Percentiles rank a stretch among this genome's conserved stretches.
Conservation (phyloP, 768 basidiomycete species). For the Kwoniella dendrophila region DNA sequence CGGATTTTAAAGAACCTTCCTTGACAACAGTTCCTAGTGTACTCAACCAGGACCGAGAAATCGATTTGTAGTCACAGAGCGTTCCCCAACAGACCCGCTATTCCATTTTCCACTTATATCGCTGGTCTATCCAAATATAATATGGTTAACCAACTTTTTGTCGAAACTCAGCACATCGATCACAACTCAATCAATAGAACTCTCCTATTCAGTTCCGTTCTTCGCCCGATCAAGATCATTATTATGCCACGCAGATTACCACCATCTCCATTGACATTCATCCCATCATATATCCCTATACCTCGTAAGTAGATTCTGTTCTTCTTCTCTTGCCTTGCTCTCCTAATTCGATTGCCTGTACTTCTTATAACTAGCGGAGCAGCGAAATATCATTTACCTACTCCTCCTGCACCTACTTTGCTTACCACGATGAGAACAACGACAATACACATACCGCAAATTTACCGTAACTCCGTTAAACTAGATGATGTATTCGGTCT, state of each 20-base stretch:
- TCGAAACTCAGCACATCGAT: not conserved
- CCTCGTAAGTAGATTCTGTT: too few species aligned
- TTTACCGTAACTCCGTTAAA: too few species aligned
- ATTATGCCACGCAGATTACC: slow-evolving; percentile 8
- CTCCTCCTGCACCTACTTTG: not conserved
- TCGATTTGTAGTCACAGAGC: too few species aligned
- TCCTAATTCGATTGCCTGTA: not conserved
- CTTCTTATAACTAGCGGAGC: not conserved
- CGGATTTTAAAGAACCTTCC: too few species aligned
- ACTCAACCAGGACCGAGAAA: too few species aligned
- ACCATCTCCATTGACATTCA: slow-evolving; percentile 5
- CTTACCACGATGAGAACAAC: too few species aligned
- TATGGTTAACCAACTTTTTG: too few species aligned
- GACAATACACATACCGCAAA: not conserved
- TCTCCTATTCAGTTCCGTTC: too few species aligned
- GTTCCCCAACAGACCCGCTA: too few species aligned
- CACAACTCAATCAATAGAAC: not conserved
- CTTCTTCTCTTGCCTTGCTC: not conserved
- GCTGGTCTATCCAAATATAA: too few species aligned
- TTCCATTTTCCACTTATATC: too few species aligned
- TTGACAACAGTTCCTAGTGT: too few species aligned
- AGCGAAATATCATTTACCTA: not conserved
- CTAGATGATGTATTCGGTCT: not conserved
- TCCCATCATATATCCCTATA: slow-evolving; percentile 10
- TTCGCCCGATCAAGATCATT: not conserved